Conservation (phyloP, 1,139 yeast genomes). For the Candida tetrigidarum region DNA sequence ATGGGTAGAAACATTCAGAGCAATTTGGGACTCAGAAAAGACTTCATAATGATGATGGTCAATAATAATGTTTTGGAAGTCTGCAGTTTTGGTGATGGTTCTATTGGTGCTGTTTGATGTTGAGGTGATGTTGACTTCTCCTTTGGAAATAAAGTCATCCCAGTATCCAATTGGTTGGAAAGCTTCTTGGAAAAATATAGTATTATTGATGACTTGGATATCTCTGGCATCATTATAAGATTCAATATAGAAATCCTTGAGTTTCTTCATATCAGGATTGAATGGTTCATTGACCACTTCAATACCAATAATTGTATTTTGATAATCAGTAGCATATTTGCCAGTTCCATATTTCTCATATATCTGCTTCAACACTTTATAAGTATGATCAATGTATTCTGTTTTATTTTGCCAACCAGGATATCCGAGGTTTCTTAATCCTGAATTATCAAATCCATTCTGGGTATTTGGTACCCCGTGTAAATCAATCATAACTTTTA, state of each 20-base stretch:
- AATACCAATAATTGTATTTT: slow-evolving; percentile 59
- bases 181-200: slow-evolving; percentile 64
- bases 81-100: slow-evolving; percentile 16
- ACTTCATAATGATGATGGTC: slow-evolving; percentile 73
- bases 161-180: slow-evolving; percentile 55
- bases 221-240: slow-evolving; percentile 44
- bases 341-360: slow-evolving; percentile 47
- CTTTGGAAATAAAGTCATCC: slow-evolving; percentile 47
- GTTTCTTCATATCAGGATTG: slow-evolving; percentile 40
- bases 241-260: slow-evolving; percentile 44
- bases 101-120: slow-evolving; percentile 14
- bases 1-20: slow-evolving; percentile 40
- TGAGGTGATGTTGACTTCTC: slow-evolving; percentile 16
- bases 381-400: slow-evolving; percentile 46
- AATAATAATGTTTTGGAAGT: slow-evolving; percentile 49
- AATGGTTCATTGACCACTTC: slow-evolving; percentile 73
- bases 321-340: slow-evolving; percentile 32
- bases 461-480: slow-evolving; percentile 74
- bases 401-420: slow-evolving; percentile 55
- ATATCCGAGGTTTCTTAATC: slow-evolving; percentile 48
- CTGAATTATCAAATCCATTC: slow-evolving; percentile 75
- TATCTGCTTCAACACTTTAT: slow-evolving; percentile 46
- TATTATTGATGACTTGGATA: slow-evolving; percentile 39
- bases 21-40: slow-evolving; percentile 44
- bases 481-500: slow-evolving; percentile 64